Evolutionary conservation across 1,139 yeast species (phyloP), one percentile per base, ranked within the genome.

Genomic region (Suhomyces choctaworum): DNA sequence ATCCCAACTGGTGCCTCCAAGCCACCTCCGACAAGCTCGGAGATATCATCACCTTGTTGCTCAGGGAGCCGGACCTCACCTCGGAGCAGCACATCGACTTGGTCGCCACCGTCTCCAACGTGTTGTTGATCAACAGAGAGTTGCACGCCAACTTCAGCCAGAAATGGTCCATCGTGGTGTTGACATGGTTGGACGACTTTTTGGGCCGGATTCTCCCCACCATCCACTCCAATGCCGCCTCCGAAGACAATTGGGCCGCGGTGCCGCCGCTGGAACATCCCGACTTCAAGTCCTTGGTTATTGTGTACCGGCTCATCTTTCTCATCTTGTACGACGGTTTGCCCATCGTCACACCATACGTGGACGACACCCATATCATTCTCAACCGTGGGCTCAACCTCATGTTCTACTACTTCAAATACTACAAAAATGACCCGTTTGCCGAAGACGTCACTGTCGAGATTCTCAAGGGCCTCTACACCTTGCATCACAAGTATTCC

Each of bases 391-490:
- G 54, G 5, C 44, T 57, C 27, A 42, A 47, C 20, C 27, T 36
- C 15, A 45, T 51, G 28, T 31, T 49, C 19, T 34, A 34, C 27
- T 28, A 21, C 29, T 16, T 32, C 13, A 36, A 38, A 9, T 34
- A 23, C 14, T 40, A 36, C 30, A 22, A 34, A 35, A 36, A 19
- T 23, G 32, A 29, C 25, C 25, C 16, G 42, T 36, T 29, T 40
- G 41, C 29, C 28, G 32, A 50, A 22, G 40, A 51, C 44, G 46
- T 48, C n/a, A 37, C 54, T 29, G 48, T 47, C n/a, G 65, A 60
- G 34, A 40, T 59, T n/a, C 46, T 59, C 36, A 60, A 60, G 34
- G 56, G 61, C 13, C 42, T 60, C 17, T 56, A 54, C 27, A 56
- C 61, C 9, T 44, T 58, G 23, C 52, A 55, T 32, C 61, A 56